Conservation (phyloP, 2,329 filamentous ascomycete species). For the Orbilia brochopaga region DNA sequence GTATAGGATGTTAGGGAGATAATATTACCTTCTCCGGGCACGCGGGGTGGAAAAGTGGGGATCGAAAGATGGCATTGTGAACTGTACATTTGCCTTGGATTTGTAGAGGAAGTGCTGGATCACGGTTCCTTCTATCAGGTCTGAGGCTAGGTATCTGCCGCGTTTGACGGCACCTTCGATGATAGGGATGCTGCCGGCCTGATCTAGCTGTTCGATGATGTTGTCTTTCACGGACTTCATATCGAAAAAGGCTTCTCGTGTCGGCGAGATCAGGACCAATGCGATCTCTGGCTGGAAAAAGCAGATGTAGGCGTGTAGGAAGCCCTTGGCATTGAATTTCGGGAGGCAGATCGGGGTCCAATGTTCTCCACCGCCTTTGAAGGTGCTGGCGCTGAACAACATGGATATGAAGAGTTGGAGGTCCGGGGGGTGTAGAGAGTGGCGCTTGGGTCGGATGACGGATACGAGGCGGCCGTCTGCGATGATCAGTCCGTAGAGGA, state of each 20-base stretch:
- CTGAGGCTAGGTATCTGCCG: conserved; percentile 73
- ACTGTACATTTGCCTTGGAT: conserved; percentile 91
- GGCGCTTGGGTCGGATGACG: conserved; percentile 89
- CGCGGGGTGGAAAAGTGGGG: conserved; percentile 70
- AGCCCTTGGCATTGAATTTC: conserved; percentile 95
- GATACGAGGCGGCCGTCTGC: conserved; percentile 92
- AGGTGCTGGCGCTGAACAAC: conserved; percentile 92
- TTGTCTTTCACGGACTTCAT: conserved; percentile 74
- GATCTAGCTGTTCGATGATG: conserved; percentile 73
- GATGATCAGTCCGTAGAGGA: conserved; percentile 92
- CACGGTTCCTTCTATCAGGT: conserved; percentile 76
- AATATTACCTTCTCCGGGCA: conserved; percentile 66
- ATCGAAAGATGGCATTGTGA: conserved; percentile 82
- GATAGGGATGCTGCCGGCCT: conserved; percentile 74
- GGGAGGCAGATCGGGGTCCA: conserved; percentile 97
- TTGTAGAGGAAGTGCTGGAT: conserved; percentile 96
- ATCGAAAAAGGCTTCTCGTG: conserved; percentile 92
- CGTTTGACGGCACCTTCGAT: conserved; percentile 74
- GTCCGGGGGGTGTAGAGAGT: conserved; percentile 93
- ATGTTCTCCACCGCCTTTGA: conserved; percentile 89
- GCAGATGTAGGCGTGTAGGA: conserved; percentile 98
- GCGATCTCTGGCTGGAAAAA: conserved; percentile 91
- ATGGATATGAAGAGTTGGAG: conserved; percentile 98
- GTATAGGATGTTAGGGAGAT: conserved; percentile 20
- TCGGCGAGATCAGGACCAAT: conserved; percentile 86